Percentiles rank a stretch among this genome's conserved stretches.
Conservation (phyloP, 805 yeast genomes). For the Sporopachydermia quercuum region DNA sequence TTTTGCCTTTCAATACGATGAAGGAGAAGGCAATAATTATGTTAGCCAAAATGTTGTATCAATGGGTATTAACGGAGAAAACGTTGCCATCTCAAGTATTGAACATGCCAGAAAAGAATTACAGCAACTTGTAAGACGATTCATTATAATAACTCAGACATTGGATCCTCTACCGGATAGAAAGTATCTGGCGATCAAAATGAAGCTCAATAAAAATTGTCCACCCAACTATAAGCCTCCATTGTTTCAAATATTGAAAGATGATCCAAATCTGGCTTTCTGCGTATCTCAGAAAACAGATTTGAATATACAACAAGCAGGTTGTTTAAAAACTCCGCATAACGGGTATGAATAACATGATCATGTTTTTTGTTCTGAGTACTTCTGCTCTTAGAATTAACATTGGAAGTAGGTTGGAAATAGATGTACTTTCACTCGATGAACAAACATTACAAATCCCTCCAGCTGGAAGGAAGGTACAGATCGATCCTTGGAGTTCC, state of each 20-base stretch:
- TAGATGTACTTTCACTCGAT: too few relatives aligned
- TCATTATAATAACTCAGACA: constrained; percentile 38
- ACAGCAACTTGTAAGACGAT: constrained; percentile 33
- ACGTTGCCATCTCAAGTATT: constrained; percentile 10
- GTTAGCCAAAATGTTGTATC: constrained; percentile 8
- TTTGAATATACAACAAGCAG: too few relatives aligned
- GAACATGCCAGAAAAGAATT: constrained; percentile 28
- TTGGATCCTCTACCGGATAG: constrained; percentile 35
- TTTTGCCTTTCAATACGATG: constrained; percentile 30
- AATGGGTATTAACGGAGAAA: not conserved
- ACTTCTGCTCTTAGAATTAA: too few relatives aligned
- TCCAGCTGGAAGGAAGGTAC: too few relatives aligned
- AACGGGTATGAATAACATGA: too few relatives aligned
- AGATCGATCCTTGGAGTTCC: too few relatives aligned
- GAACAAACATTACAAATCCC: too few relatives aligned
- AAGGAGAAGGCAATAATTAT: constrained; percentile 16
- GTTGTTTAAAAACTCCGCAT: too few relatives aligned
- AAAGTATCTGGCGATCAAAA: constrained; percentile 31
- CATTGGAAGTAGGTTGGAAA: too few relatives aligned
- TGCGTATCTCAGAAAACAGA: too few relatives aligned
- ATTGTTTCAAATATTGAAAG: constrained; percentile 30
- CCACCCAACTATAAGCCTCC: constrained; percentile 36
- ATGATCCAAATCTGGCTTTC: constrained; percentile 6
- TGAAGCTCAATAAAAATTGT: constrained; percentile 32
- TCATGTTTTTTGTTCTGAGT: too few relatives aligned